Evolutionary conservation across 306 rosid species (phyloP), one percentile per base, ranked within the genome.

Genomic region (Lagenaria siceraria): DNA sequence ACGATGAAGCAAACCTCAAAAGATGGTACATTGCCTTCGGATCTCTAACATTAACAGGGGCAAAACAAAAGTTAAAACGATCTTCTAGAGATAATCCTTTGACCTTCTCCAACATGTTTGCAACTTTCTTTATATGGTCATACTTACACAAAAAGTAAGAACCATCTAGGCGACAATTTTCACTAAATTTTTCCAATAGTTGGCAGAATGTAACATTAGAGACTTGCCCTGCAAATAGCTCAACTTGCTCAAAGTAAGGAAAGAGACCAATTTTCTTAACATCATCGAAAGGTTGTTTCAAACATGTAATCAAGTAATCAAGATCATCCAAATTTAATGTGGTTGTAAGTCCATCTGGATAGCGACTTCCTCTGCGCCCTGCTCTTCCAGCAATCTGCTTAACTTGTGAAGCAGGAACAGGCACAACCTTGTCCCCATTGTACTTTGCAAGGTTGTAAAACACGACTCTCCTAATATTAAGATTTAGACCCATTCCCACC

Each of bases 301-400:
- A 81, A 88, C 97, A 91, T 80, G 90, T 93, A 48, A 94, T 89
- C 89, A 94, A 83, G 90, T 92, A 94, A 75, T 88, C 95, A 80
- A 92, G 85, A 84, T 92, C 98, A 22, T 90, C 90, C 71, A 85
- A 82, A 78, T 89, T 86, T 82, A 94, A 81, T 79, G 98, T 90
- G 49, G 96, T 94, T 49, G 91, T 78, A 8, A 94, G 96, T 66
- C 97, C 97, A 53, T 94, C 96, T 1, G 92, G 97, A 87, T 92
- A 92, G 38, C 83, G 80, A 79, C 95, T 92, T 84, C 97, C 98
- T 81, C 97, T 90, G 51, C 96, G 89, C 74, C 98, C 96, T 76
- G 98, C 96, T 83, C 98, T 89, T 78, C 98, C 98, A 22, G 97
- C 95, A 81, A 94, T 94, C 84, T 92, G 97, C 87, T 92, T 94